These are phyloP conservation scores for Rutidosis leptorrhynchoides DNA, from an alignment of 129 eudicot species.

Conservation along the genomic window DNA sequence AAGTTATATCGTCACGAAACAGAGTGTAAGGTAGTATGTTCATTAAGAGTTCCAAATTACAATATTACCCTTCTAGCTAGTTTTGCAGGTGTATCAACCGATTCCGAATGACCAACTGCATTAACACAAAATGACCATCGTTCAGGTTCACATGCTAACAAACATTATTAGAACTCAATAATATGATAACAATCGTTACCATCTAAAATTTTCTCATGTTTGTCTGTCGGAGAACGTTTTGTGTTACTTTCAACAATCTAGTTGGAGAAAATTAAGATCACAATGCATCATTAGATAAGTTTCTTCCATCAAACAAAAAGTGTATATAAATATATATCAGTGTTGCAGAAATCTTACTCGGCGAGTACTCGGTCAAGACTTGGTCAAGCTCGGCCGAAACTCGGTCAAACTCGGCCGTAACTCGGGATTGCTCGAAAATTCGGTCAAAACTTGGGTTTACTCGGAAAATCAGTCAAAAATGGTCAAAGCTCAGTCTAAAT, in stretches of 20 bases:
- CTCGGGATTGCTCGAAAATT: too few species aligned
- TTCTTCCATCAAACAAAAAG: not conserved
- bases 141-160: not conserved
- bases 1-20: conserved; percentile 21
- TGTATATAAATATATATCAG: too few species aligned
- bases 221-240: conserved; percentile 40
- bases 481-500: too few species aligned
- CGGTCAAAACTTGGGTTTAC: too few species aligned
- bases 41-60: conserved; percentile 9
- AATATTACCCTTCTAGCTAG: conserved; percentile 70
- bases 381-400: too few species aligned
- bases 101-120: conserved; percentile 52
- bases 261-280: conserved; percentile 5
- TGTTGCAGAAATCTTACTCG: too few species aligned
- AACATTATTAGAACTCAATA: conserved; percentile 15
- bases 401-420: too few species aligned
- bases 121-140: conserved; percentile 8
- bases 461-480: too few species aligned
- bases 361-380: too few species aligned
- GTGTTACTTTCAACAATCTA: conserved; percentile 34
- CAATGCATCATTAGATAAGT: not conserved
- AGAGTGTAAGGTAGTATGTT: not conserved
- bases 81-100: conserved; percentile 75
- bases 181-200: conserved; percentile 28
- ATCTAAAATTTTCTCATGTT: conserved; percentile 40